Evolutionary conservation across 1,284 basidiomycete genomes (phyloP), one percentile per base, ranked within the genome.

Genomic region (Ganoderma boninense): DNA sequence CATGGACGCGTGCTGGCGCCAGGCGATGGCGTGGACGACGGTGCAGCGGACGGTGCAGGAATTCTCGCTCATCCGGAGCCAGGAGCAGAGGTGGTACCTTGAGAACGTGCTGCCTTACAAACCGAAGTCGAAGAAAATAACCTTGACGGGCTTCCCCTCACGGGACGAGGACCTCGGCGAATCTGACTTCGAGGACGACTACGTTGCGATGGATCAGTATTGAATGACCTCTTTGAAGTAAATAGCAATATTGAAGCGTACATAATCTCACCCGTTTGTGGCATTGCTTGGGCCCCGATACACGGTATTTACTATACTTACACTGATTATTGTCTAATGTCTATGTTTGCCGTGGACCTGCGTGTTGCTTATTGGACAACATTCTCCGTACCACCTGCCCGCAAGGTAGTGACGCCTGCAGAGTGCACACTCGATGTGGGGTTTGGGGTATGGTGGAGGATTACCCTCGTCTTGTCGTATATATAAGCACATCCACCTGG

Each of bases 41-140:
- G 64, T 65, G 3, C 38, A 32, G 64, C 18, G 16, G 54, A 56
- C 57, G 14, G 11, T 59, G 0, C 23, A 29, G 54, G 38, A 59
- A 42, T 60, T 44, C 44, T 38, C 38, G 64, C 23, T 29, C 14
- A 43, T 65, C 32, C 64, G 64, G 7, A 20, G 38, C 29, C 52
- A 65, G 54, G 64, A 60, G 56, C 40, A 42, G 54, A 26, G 54
- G 16, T 65, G 64, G 64, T 57, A 32, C 54, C 8, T 57, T 7
- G 54, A 57, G 29, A 29, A 35, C 5, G 54, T 57, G 29, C 29
- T 57, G 14, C 54, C 54, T 18, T 10, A 4, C 49, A 54, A 29
- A 23, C 1, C 23, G 23, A 54, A 54, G 23, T 2, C 4, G 46
- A 49, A 49, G 46, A n/a, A 23, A 8, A n/a, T 1, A 11, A 8